A percentile compares a stretch with the other conserved stretches of the same genome.
Conservation (phyloP, 345 rosid species). For the Murraya paniculata region DNA sequence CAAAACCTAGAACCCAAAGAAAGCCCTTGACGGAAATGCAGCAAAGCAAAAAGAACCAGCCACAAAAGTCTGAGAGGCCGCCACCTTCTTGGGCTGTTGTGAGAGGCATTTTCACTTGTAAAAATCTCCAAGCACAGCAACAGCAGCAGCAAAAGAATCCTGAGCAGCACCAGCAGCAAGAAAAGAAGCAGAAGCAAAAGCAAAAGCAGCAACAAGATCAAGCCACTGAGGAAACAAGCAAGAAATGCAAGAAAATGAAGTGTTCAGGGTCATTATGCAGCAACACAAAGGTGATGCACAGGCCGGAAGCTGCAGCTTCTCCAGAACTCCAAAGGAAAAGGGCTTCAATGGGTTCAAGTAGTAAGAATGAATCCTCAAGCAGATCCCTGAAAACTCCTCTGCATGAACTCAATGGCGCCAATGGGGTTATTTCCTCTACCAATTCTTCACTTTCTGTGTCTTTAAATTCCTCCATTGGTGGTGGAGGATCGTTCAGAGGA, state of each 20-base stretch:
- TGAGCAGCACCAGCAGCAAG: constrained; percentile 15
- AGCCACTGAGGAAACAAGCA: constrained; percentile 35
- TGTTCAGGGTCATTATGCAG: constrained; percentile 79
- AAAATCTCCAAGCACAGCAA: constrained; percentile 33
- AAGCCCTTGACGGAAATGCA: constrained; percentile 33
- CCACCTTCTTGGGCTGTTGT: constrained; percentile 53
- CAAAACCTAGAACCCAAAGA: constrained; percentile 31
- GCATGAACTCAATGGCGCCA: constrained; percentile 28
- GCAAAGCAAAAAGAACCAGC: constrained; percentile 31
- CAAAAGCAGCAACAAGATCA: constrained; percentile 21
- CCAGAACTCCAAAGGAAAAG: constrained; percentile 47
- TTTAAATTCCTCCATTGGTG: constrained; percentile 31
- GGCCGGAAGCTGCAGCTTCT: constrained; percentile 35
- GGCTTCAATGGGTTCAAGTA: constrained; percentile 25
- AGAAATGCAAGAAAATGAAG: constrained; percentile 67
- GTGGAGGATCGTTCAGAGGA: constrained; percentile 43
- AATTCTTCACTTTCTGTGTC: constrained; percentile 43
- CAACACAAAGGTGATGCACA: constrained; percentile 64
- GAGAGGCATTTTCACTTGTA: constrained; percentile 53
- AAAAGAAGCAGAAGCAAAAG: constrained; percentile 7
- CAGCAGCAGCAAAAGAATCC: constrained; percentile 13
- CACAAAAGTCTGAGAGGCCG: constrained; percentile 32
- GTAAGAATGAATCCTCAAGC: constrained; percentile 30
- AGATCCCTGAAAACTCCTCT: constrained; percentile 57
- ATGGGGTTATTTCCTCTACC: constrained; percentile 33